Evolutionary conservation across 352 stramenopile species (phyloP).

Genomic region (Pythium aphanidermatum): DNA sequence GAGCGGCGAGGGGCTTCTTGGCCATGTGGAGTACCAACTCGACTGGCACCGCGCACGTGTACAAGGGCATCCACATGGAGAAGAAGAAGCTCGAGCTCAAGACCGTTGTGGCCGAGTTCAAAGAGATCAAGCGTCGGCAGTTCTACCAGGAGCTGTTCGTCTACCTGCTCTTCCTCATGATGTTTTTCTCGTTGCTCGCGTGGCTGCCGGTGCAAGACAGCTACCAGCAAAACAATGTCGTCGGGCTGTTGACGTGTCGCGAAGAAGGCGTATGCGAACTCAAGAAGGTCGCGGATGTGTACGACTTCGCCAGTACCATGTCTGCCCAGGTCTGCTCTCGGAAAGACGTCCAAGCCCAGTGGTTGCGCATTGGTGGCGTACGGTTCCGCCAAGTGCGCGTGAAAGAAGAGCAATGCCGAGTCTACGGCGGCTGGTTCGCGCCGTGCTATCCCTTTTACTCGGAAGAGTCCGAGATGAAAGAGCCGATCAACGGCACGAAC

Average conservation of each 20-base stretch:
- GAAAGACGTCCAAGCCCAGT: conserved; percentile 56
- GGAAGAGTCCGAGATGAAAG: conserved; percentile 41
- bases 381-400: conserved; percentile 82
- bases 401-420: conserved; percentile 55
- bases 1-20: conserved; percentile 62
- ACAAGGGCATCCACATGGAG: conserved; percentile 85
- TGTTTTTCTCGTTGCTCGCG: conserved; percentile 75
- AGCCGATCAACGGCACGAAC: conserved; percentile 28
- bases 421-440: conserved; percentile 51
- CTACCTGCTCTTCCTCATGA: conserved; percentile 67
- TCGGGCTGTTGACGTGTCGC: conserved; percentile 65
- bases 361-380: conserved; percentile 69
- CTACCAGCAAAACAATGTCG: conserved; percentile 83
- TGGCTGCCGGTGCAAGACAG: conserved; percentile 79
- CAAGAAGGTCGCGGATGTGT: conserved; percentile 70
- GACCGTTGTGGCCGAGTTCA: conserved; percentile 74
- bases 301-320: conserved; percentile 62
- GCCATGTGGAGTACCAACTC: conserved; percentile 67
- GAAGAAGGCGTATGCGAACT: conserved; percentile 79
- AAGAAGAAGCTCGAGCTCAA: conserved; percentile 86
- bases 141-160: conserved; percentile 88
- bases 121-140: conserved; percentile 80
- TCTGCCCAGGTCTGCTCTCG: conserved; percentile 43
- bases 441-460: conserved; percentile 76
- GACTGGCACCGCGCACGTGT: conserved; percentile 41